phyloP scores from a whole-genome alignment of 495 filamentous ascomycete species.

The Xanthoparmelia taractica region DNA sequence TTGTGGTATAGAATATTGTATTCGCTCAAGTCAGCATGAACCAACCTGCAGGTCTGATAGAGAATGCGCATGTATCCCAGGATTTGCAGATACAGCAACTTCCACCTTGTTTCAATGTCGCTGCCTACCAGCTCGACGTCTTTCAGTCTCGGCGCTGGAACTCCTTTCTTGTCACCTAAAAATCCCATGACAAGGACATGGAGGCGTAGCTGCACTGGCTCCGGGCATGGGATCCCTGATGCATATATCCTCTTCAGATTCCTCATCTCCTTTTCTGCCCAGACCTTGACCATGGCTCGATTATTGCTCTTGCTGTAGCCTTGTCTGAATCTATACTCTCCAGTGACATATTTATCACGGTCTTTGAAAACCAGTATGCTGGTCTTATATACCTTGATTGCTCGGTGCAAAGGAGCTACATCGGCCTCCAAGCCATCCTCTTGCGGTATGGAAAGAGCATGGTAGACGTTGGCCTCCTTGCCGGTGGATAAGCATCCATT shows the following conservation, averaged over 20 bases:
- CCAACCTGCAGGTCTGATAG: conserved; percentile 81
- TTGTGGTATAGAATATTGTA: conserved; percentile 94
- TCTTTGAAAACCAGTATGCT: conserved; percentile 96
- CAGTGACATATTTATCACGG: conserved; percentile 85
- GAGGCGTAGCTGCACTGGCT: conserved; percentile 76
- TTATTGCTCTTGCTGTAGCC: conserved; percentile 90
- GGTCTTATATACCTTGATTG: conserved; percentile 98
- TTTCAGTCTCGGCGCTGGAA: conserved; percentile 74
- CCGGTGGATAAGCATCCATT: conserved; percentile 91
- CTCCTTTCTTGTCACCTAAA: conserved; percentile 77
- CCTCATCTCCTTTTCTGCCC: conserved; percentile 97
- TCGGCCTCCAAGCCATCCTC: conserved; percentile 33
- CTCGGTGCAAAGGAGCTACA: conserved; percentile 51
- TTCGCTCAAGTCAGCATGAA: conserved; percentile 93
- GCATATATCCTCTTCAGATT: conserved; percentile 76
- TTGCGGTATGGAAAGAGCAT: conserved; percentile 52
- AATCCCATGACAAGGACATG: conserved; percentile 94
- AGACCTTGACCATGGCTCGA: conserved; percentile 91
- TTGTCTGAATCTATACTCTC: conserved; percentile 74
- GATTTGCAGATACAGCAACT: conserved; percentile 69
- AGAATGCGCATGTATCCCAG: conserved; percentile 83
- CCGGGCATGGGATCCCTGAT: conserved; percentile 82
- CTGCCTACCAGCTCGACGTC: conserved; percentile 57
- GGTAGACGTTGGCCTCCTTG: conserved; percentile 97
- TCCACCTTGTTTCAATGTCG: conserved; percentile 58